phyloP scores from a whole-genome alignment of 1,139 yeast species.

The Saccharomycopsis hybrid region DNA sequence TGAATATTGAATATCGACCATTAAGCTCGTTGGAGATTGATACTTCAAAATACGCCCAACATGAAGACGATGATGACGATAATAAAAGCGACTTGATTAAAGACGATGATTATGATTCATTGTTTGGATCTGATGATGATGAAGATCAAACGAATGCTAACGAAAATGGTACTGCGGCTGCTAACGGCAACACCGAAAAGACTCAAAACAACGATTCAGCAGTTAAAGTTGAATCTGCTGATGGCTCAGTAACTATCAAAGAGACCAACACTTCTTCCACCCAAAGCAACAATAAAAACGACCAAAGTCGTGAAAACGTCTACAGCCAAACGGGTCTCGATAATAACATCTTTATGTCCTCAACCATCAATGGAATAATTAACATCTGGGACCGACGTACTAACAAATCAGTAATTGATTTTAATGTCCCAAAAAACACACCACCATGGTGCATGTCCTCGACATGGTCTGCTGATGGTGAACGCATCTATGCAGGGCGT shows the following conservation, averaged over 20 bases:
- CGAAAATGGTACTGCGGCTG: slow-evolving; percentile 14
- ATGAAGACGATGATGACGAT: slow-evolving; percentile 23
- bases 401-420: slow-evolving; percentile 27
- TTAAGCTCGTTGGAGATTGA: slow-evolving; percentile 43
- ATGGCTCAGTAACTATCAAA: background rate
- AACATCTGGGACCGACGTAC: slow-evolving; percentile 79
- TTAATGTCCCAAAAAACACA: slow-evolving; percentile 47
- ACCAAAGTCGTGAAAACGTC: slow-evolving; percentile 22
- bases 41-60: slow-evolving; percentile 20
- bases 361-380: slow-evolving; percentile 79
- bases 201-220: slow-evolving; percentile 23
- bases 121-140: slow-evolving; percentile 77
- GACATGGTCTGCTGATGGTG: slow-evolving; percentile 85
- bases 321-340: slow-evolving; percentile 30
- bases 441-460: slow-evolving; percentile 98
- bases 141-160: slow-evolving; percentile 30
- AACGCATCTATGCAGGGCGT: slow-evolving; percentile 74
- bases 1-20: slow-evolving; percentile 77
- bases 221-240: background rate
- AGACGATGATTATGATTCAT: slow-evolving; percentile 68
- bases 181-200: slow-evolving; percentile 18
- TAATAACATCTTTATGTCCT: slow-evolving; percentile 62
- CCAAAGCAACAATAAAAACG: background rate
- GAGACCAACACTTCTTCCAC: background rate
- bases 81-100: slow-evolving; percentile 29